These are phyloP conservation scores for Erysiphe neolycopersici DNA, from an alignment of 2,329 filamentous ascomycete genomes.

Conservation along the genomic window DNA sequence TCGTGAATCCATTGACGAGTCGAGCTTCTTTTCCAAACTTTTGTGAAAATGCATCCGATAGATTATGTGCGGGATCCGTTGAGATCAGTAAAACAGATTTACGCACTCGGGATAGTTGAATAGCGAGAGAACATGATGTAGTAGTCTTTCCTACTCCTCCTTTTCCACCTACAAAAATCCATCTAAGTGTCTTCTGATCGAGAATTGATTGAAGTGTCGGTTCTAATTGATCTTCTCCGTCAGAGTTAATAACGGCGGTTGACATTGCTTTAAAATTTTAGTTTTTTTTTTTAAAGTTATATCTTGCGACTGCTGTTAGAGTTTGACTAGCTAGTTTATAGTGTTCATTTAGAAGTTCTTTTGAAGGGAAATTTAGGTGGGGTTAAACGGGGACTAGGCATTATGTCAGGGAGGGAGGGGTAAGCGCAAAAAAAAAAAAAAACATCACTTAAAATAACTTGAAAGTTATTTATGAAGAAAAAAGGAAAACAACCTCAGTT, in stretches of 20 bases:
- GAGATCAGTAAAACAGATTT: slow-evolving; percentile 94
- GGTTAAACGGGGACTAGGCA: no score
- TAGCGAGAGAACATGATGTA: slow-evolving; percentile 94
- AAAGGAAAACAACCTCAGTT: no score
- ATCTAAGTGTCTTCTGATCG: slow-evolving; percentile 81
- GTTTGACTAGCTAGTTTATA: no score
- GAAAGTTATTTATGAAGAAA: no score
- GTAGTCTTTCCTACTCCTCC: slow-evolving; percentile 97
- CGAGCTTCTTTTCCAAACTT: slow-evolving; percentile 98
- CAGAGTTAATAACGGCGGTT: slow-evolving; percentile 22
- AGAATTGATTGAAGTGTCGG: slow-evolving; percentile 84
- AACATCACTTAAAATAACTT: no score
- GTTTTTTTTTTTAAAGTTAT: no score
- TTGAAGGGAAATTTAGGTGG: no score
- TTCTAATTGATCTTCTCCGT: slow-evolving; percentile 52
- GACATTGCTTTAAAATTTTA: slow-evolving; percentile 11
- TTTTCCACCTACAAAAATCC: slow-evolving; percentile 98
- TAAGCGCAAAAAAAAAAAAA: no score
- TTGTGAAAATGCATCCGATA: slow-evolving; percentile 91
- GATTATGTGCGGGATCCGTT: slow-evolving; percentile 92
- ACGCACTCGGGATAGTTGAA: slow-evolving; percentile 84
- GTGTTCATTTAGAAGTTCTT: no score
- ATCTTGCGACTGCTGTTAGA: no score
- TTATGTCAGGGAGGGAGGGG: no score
- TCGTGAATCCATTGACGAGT: slow-evolving; percentile 72